Evolutionary conservation across 192 early-diverging fungal genomes (phyloP).

Genomic region (Backusella liffmaniae): DNA sequence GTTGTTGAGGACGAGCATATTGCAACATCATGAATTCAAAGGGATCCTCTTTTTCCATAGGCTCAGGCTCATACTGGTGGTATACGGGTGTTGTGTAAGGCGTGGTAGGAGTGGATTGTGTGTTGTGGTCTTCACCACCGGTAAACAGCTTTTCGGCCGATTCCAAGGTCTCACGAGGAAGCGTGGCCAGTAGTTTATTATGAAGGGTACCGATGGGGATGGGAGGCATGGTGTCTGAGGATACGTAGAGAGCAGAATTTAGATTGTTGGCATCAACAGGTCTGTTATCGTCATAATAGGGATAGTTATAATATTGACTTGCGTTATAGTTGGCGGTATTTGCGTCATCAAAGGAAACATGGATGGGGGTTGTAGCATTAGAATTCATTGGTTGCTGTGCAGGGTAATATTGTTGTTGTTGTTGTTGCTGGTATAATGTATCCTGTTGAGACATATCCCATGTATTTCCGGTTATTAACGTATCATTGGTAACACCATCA

Average conservation of each 20-base stretch:
- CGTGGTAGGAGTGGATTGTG: not conserved
- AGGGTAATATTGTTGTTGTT: not conserved
- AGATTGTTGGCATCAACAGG: not conserved
- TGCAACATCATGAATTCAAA: not conserved
- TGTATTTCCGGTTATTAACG: not conserved
- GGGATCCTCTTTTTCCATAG: not conserved
- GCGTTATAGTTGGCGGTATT: not conserved
- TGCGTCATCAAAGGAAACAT: not conserved
- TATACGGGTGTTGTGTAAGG: not conserved
- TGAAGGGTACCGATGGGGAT: slow-evolving; percentile 20
- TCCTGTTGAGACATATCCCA: not conserved
- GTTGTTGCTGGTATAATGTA: not conserved
- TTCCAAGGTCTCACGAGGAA: slow-evolving; percentile 18
- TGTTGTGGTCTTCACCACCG: not conserved
- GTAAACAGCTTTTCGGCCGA: slow-evolving; percentile 13
- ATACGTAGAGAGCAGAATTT: slow-evolving; percentile 18
- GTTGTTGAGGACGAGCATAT: not conserved
- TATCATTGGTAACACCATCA: not conserved
- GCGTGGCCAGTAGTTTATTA: slow-evolving; percentile 17
- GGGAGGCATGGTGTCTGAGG: slow-evolving; percentile 24
- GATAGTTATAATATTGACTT: not conserved
- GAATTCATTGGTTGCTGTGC: not conserved
- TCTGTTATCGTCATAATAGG: not conserved
- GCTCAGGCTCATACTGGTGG: not conserved
- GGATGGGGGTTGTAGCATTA: not conserved